Evolutionary conservation across 2,329 filamentous ascomycete genomes (phyloP).

Genomic region (Fusarium sp.): DNA sequence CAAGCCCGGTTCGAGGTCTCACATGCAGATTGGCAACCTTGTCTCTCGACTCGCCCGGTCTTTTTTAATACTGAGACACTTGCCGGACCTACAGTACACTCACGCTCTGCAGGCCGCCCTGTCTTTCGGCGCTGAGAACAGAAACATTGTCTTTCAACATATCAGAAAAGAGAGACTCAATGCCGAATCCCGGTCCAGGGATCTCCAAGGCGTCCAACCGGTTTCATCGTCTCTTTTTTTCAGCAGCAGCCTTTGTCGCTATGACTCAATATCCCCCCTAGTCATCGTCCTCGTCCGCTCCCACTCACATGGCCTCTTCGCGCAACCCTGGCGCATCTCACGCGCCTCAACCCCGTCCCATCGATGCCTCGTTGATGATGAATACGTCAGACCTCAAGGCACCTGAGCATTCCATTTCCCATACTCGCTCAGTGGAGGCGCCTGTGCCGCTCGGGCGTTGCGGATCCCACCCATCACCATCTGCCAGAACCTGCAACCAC

Average conservation of each 20-base stretch:
- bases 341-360: background rate
- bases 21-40: background rate
- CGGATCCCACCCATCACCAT: conserved; percentile 5
- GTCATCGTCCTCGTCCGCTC: background rate
- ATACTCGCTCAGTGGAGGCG: background rate
- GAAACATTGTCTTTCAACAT: conserved; percentile 7
- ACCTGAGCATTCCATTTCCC: conserved; percentile 7
- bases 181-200: background rate
- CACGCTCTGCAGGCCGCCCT: conserved; percentile 10
- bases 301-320: conserved; percentile 1
- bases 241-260: background rate
- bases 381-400: background rate
- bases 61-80: conserved; percentile 6
- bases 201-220: background rate
- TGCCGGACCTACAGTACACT: background rate
- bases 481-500: conserved; percentile 26
- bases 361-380: background rate
- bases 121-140: background rate
- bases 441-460: background rate
- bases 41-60: background rate
- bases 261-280: background rate
- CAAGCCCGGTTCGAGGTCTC: conserved; percentile 7
- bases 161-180: background rate
- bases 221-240: background rate
- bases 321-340: conserved; percentile 3